Evolutionary conservation across 345 rosid species (phyloP), one percentile per base, ranked within the genome.

Genomic region (Ceriops zippeliana): DNA sequence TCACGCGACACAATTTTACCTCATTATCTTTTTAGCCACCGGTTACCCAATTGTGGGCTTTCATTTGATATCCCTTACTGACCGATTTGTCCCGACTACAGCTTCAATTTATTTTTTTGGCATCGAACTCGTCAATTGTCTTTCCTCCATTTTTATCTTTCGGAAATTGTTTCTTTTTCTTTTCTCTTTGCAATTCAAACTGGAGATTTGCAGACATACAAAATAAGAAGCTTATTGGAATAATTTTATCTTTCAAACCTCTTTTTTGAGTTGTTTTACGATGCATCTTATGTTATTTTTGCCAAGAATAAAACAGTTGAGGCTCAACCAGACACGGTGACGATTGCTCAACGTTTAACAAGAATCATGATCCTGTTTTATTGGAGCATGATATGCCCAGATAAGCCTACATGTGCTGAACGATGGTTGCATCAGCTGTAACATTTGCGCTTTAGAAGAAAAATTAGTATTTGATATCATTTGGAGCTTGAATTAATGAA

Each of bases 1-100:
- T 32, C 56, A 42, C 47, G 61, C 61, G 63, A 46, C 52, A 47
- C 75, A 81, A 59, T 74, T 72, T 74, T 77, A 54, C 67, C 64
- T 17, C 53, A 35, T 24, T 49, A 6, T 57, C 61, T 60, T 58
- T 61, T 67, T 27, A 53, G 26, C 69, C 62, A 17, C 38, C 6
- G 27, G 58, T 38, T 27, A n/a, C 49, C 60, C 65, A 69, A 34
- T 67, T 53, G 51, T 27, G 17, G 66, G 64, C 37, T 52, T 51
- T 61, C 65, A 62, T 70, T 71, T 71, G 61, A 70, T 68, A 73
- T 70, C 71, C 64, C 35, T 42, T 30, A 5, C 47, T 2, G 63
- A 65, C 68, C 66, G 72, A 63, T 57, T 57, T 76, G 75, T 71
- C 71, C 58, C 66, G 24, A 67, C 67, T 67, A 57, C 21, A 34